Conservation (phyloP, 2,329 filamentous ascomycete genomes). For the Colletotrichum nymphaeae region DNA sequence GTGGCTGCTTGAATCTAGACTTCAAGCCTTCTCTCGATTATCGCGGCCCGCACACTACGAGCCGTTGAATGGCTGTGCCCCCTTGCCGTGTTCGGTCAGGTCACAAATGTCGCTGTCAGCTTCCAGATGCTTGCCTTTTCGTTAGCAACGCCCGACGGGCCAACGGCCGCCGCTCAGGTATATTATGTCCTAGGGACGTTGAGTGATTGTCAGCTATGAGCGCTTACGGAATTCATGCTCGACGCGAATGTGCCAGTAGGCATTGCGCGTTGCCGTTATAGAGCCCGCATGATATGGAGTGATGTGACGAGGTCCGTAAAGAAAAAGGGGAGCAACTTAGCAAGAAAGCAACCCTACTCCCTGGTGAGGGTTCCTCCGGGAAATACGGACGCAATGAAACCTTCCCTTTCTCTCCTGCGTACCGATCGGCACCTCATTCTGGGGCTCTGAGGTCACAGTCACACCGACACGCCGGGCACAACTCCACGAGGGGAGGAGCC, state of each 20-base stretch:
- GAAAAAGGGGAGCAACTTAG: neutral
- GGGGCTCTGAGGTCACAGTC: neutral
- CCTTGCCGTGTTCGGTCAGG: neutral
- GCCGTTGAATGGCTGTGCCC: neutral
- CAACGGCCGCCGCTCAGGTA: neutral
- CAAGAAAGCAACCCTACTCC: neutral
- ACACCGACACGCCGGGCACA: neutral
- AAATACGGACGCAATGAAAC: neutral
- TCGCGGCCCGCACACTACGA: neutral
- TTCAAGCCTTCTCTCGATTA: neutral
- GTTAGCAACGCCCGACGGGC: neutral
- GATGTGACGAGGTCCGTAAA: neutral
- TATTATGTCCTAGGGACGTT: neutral
- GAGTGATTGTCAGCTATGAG: neutral
- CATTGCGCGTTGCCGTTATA: neutral
- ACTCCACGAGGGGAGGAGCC: neutral
- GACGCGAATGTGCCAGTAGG: neutral
- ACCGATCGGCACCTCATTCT: slow-evolving; percentile 4
- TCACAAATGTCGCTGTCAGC: neutral
- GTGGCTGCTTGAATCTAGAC: neutral
- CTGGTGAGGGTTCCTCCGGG: neutral
- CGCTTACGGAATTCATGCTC: neutral
- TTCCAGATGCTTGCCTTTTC: neutral
- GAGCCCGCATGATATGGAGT: neutral
- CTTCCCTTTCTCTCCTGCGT: neutral